Base-by-base conservation (phyloP, 345 rosid species). In the Bruguiera gymnorhiza region DNA sequence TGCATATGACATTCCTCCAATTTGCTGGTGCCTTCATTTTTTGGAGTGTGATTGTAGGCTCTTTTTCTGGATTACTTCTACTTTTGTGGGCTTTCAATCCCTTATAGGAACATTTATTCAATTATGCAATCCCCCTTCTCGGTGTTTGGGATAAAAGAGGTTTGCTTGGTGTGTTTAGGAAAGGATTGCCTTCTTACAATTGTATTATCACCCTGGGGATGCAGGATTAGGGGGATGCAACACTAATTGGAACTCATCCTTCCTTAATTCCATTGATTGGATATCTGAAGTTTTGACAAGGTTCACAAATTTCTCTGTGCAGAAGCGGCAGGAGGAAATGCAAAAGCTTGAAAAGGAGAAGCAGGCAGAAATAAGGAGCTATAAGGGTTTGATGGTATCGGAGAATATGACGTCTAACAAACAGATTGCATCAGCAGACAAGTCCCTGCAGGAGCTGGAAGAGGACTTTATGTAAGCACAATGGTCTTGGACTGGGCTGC, bases 321-420 rank as follows among this genome's bases (percentile, higher is more conserved):
- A 95, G 99, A 91, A 95, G 82, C 88, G 92, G 18, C 93, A 88
- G 2, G 99, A 92, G 74, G 99, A 92, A 29, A 79, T 92, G 82
- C 93, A 87, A 0, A 89, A 88, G 86, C 84, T 92, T 64, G 99
- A 92, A 75, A 95, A 90, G 82, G 99, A 92, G 76, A 88, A 83
- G 71, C 99, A 91, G 66, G 88, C 92, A 59, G 97, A 95, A 80
- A 68, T 88, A 78, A 83, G 97, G 82, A 95, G 97, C 90, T 95
- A 92, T 91, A 95, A 92, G 75, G 93, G 96, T 21, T 65, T 95
- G 84, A 95, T 95, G 99, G 97, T 95, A 27, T 70, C 96, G 23
- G 97, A 95, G 8, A 95, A 92, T 34, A 95, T 95, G 97, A 91
- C 97, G 65, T 92, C 97, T 19, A 92, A 95, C 87, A 95, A 95